These are phyloP conservation scores for Coemansia sp. DNA, from an alignment of 192 early-diverging fungal species.

Conservation along the genomic window DNA sequence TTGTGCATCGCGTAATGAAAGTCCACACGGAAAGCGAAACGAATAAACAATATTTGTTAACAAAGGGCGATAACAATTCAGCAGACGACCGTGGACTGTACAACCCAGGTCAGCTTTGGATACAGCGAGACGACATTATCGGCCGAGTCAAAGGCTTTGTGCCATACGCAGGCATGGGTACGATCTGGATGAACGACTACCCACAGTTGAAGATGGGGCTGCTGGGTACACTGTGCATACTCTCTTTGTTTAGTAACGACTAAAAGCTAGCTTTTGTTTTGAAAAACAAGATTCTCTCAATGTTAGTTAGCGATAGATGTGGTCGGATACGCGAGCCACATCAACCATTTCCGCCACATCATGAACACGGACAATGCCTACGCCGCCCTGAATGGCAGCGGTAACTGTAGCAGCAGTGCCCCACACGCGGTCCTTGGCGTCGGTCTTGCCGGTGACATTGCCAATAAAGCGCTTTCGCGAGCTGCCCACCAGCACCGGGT, in stretches of 20 bases:
- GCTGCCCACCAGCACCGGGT: slow-evolving; percentile 88
- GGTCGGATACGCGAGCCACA: slow-evolving; percentile 81
- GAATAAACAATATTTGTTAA: slow-evolving; percentile 83
- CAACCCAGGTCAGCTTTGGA: slow-evolving; percentile 83
- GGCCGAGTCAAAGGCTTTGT: slow-evolving; percentile 87
- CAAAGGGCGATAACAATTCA: slow-evolving; percentile 96
- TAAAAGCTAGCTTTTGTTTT: slow-evolving; percentile 14
- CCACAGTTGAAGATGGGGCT: slow-evolving; percentile 87
- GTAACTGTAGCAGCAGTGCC: slow-evolving; percentile 89
- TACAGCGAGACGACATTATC: slow-evolving; percentile 83
- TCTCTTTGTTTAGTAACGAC: slow-evolving; percentile 69
- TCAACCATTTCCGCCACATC: slow-evolving; percentile 93
- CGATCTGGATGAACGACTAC: slow-evolving; percentile 94
- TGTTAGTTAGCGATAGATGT: slow-evolving; percentile 44
- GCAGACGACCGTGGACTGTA: slow-evolving; percentile 91
- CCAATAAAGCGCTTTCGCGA: slow-evolving; percentile 94
- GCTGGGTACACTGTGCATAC: slow-evolving; percentile 70
- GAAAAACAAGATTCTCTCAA: background rate
- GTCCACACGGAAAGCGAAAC: slow-evolving; percentile 76
- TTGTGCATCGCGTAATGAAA: slow-evolving; percentile 94
- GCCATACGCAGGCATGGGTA: slow-evolving; percentile 93
- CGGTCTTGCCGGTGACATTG: slow-evolving; percentile 58
- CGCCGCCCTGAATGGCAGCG: slow-evolving; percentile 77
- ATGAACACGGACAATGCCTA: slow-evolving; percentile 86
- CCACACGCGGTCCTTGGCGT: slow-evolving; percentile 72